Percentiles rank a stretch among this genome's conserved stretches.
phyloP scores from a whole-genome alignment of 331 rosid genomes.

The Cucumis variabilis region DNA sequence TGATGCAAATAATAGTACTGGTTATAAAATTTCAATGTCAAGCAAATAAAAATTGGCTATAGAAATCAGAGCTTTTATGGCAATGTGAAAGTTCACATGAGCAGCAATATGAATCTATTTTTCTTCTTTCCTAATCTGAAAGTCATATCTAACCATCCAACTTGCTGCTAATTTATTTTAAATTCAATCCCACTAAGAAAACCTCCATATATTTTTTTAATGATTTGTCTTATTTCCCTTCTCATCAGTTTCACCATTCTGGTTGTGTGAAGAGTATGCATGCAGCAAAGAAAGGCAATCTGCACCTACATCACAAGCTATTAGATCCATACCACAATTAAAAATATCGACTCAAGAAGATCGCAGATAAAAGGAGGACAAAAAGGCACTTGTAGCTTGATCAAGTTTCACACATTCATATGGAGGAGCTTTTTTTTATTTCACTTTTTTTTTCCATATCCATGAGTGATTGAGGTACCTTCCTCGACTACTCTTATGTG shows the following conservation, averaged over 20 bases:
- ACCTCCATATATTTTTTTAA: neutral
- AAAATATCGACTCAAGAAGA: neutral
- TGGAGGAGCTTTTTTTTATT: neutral
- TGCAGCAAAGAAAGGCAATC: neutral
- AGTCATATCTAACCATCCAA: neutral
- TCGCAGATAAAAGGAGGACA: neutral
- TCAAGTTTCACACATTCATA: neutral
- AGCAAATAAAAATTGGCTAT: neutral
- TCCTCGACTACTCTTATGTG: neutral
- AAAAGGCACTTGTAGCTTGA: neutral
- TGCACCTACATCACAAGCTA: neutral
- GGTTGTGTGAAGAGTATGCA: slow-evolving; percentile 20
- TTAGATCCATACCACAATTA: neutral
- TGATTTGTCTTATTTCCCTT: neutral
- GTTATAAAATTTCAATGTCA: neutral
- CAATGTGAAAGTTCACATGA: neutral
- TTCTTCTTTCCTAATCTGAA: neutral
- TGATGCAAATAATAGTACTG: neutral
- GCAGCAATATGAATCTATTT: neutral
- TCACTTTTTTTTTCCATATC: neutral
- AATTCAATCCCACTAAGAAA: neutral
- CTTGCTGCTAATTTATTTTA: neutral
- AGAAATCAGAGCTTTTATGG: neutral
- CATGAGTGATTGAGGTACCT: neutral
- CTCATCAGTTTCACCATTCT: neutral